Evolutionary conservation across 2,329 filamentous ascomycete genomes (phyloP).

Genomic region (Bipolaris victoriae): DNA sequence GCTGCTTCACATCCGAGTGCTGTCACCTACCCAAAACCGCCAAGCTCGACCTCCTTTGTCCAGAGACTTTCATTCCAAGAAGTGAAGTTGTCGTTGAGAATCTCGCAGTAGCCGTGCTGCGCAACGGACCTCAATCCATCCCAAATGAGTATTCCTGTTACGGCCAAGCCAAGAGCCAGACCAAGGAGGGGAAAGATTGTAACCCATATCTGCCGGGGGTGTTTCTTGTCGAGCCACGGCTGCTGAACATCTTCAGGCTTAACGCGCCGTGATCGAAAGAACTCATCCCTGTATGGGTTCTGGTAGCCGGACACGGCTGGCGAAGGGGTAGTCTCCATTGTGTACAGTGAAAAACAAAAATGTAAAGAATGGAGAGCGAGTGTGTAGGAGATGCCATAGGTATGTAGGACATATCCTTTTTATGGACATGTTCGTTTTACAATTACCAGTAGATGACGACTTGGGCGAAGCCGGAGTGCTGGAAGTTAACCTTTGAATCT

Average conservation of each 20-base stretch:
- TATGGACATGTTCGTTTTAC: background rate
- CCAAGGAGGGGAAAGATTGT: slow-evolving; percentile 79
- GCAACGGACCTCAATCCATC: slow-evolving; percentile 75
- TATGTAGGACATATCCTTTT: background rate
- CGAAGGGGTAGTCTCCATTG: background rate
- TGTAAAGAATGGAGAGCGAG: background rate
- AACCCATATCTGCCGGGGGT: slow-evolving; percentile 84
- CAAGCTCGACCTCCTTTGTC: slow-evolving; percentile 76
- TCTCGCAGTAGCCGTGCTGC: slow-evolving; percentile 73
- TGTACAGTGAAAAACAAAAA: background rate
- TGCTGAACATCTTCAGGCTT: slow-evolving; percentile 75
- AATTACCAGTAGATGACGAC: background rate
- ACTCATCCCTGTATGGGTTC: slow-evolving; percentile 8
- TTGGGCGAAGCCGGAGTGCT: background rate
- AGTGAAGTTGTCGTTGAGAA: slow-evolving; percentile 71
- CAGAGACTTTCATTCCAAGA: slow-evolving; percentile 66
- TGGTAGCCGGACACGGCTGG: slow-evolving; percentile 1
- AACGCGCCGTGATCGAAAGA: slow-evolving; percentile 76
- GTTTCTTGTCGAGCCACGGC: slow-evolving; percentile 75
- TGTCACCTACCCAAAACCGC: slow-evolving; percentile 72
- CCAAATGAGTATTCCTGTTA: slow-evolving; percentile 76
- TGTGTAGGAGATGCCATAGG: background rate
- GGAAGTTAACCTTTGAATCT: background rate
- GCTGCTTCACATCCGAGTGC: background rate
- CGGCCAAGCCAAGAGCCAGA: slow-evolving; percentile 68